Conservation (phyloP, 768 basidiomycete genomes). For the Lyophyllum decastes region DNA sequence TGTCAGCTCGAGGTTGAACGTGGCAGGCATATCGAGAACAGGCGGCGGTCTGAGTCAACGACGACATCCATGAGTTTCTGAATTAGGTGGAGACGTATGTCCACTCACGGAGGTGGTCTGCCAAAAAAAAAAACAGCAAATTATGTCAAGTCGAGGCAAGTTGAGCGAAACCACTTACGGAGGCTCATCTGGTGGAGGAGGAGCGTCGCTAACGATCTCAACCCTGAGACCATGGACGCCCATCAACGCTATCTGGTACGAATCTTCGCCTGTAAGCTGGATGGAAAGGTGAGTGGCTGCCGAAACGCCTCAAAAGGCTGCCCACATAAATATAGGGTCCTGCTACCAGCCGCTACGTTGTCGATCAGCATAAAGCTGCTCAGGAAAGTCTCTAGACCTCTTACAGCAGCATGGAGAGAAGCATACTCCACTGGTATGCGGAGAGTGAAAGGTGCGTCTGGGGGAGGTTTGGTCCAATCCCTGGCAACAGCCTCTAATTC, state of each 20-base stretch:
- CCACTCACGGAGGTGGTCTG: conserved; percentile 51
- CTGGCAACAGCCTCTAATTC: conserved; percentile 80
- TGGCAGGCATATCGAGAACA: conserved; percentile 84
- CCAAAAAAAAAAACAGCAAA: conserved; percentile 12
- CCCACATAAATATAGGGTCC: conserved; percentile 85
- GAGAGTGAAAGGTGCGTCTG: conserved; percentile 72
- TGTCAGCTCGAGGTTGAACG: conserved; percentile 77
- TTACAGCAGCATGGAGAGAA: conserved; percentile 79
- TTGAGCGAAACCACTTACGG: conserved; percentile 54
- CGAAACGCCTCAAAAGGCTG: conserved; percentile 1
- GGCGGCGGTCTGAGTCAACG: conserved; percentile 59
- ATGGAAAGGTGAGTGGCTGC: conserved; percentile 9
- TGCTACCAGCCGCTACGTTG: conserved; percentile 66
- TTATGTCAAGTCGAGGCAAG: conserved; percentile 18
- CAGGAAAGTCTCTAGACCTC: background rate
- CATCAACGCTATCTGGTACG: conserved; percentile 86
- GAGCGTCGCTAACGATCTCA: conserved; percentile 83
- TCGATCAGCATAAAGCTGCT: background rate
- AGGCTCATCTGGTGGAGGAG: conserved; percentile 83
- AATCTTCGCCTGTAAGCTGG: conserved; percentile 82
- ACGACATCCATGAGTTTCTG: conserved; percentile 3
- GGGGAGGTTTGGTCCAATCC: conserved; percentile 87
- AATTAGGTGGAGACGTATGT: background rate
- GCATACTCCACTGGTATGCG: conserved; percentile 89
- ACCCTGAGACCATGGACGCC: conserved; percentile 81